Evolutionary conservation across 23 red algal species (phyloP).

Genomic region (Agarophyton chilense): DNA sequence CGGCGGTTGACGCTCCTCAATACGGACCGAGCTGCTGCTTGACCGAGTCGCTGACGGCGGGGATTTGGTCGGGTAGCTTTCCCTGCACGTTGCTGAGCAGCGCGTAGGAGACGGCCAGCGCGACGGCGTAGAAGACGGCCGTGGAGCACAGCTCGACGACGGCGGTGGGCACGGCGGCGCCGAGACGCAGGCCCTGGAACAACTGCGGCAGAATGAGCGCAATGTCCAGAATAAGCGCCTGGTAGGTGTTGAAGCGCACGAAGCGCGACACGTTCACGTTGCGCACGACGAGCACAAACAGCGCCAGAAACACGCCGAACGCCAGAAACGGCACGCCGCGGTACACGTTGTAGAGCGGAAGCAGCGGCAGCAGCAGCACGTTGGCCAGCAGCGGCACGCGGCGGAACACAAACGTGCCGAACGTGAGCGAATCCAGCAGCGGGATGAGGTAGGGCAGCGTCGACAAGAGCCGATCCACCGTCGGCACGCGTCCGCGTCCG

Average conservation of each 20-base stretch:
- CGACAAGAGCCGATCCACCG: slow-evolving; percentile 63
- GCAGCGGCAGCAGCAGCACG: slow-evolving; percentile 72
- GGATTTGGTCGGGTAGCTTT: slow-evolving; percentile 86
- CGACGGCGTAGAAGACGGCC: slow-evolving; percentile 84
- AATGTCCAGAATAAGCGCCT: slow-evolving; percentile 95
- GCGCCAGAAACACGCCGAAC: slow-evolving; percentile 85
- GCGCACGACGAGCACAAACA: slow-evolving; percentile 86
- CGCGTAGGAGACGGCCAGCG: slow-evolving; percentile 70
- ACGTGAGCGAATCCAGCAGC: slow-evolving; percentile 93
- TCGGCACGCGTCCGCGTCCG: background rate
- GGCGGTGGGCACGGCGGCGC: slow-evolving; percentile 29
- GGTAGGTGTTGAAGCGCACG: slow-evolving; percentile 98
- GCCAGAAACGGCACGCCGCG: slow-evolving; percentile 96
- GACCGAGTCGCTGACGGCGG: slow-evolving; percentile 79
- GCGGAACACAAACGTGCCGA: slow-evolving; percentile 90
- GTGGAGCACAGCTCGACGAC: slow-evolving; percentile 63
- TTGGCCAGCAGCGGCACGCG: slow-evolving; percentile 65
- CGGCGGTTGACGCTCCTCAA: background rate
- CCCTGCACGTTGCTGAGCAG: slow-evolving; percentile 65
- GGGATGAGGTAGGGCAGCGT: slow-evolving; percentile 95
- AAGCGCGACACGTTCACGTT: slow-evolving; percentile 80
- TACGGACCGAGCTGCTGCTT: slow-evolving; percentile 81
- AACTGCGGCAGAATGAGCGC: slow-evolving; percentile 94
- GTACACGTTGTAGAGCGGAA: slow-evolving; percentile 85
- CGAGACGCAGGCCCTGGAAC: slow-evolving; percentile 53